Evolutionary conservation across 768 basidiomycete genomes (phyloP), one percentile per base, ranked within the genome.

Genomic region (Mrakia gelida): DNA sequence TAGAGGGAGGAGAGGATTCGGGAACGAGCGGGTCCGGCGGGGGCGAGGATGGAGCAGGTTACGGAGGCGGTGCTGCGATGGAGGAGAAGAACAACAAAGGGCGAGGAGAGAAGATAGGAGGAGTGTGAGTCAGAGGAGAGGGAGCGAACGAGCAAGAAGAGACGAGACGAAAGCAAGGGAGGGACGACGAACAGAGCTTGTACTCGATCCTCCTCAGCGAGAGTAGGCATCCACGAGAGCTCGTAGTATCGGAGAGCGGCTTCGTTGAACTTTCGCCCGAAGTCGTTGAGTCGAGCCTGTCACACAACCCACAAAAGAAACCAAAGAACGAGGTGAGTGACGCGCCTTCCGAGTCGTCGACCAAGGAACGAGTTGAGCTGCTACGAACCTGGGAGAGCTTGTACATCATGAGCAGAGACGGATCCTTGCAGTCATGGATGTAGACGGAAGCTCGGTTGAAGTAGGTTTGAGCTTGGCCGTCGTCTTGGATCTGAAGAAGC

Each of bases 401-500:
- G 79, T 81, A 85, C 9, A 77, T 67, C 9, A 85, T 81, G 30
- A 72, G 87, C 21, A 91, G 92, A 83, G 91, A 92, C 81, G 89
- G 90, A 85, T 98, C 90, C 23, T 86, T 87, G 56, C 92, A 89
- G 23, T 91, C 89, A 83, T 94, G 92, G 32, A 93, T 90, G 30
- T 98, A 88, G 30, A 95, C 89, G 1, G 94, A 93, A 28, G 97
- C 97, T 75, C 97, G 92, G 82, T 95, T 96, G 84, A 96, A 96
- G 85, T 95, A 98, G 2, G 94, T 93, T 83, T 98, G 96, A n/a
- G 97, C 97, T 84, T 95, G 93, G 2, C 95, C 92, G 6, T 93
- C 94, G 82, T 99, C 96, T 83, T 96, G 95, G 75, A 97, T 95
- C 76, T 73, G n/a, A 13, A 16, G 18, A 21, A 13, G 18, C 16